Evolutionary conservation across 2,329 filamentous ascomycete genomes (phyloP).

Genomic region (Pyricularia grisea): DNA sequence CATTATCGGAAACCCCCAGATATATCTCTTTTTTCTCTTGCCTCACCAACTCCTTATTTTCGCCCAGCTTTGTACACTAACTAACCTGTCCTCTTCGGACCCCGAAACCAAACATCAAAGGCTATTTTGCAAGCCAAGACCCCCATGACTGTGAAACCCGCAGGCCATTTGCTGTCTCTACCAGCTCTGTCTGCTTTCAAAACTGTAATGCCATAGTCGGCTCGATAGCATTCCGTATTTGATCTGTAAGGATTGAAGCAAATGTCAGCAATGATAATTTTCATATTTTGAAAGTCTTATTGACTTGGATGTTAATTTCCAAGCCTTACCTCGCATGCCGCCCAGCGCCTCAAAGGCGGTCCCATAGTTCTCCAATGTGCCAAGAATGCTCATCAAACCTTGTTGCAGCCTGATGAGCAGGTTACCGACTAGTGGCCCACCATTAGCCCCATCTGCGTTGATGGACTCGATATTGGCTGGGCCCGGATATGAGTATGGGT

Average conservation of each 20-base stretch:
- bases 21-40: background rate
- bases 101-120: background rate
- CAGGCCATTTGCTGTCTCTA: background rate
- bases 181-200: constrained; percentile 15
- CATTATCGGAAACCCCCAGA: background rate
- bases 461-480: constrained; percentile 12
- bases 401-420: constrained; percentile 29
- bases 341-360: constrained; percentile 33
- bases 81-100: background rate
- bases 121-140: background rate
- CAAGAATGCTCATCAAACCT: constrained; percentile 29
- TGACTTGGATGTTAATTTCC: background rate
- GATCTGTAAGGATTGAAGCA: constrained; percentile 9
- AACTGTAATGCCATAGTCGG: constrained; percentile 2
- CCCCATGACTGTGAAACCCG: background rate
- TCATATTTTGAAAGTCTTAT: background rate
- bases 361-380: constrained; percentile 32
- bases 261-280: background rate
- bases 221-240: constrained; percentile 10
- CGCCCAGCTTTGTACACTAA: background rate
- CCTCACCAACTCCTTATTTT: background rate
- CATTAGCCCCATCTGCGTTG: background rate
- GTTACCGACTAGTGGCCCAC: constrained; percentile 15
- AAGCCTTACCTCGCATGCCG: constrained; percentile 30
- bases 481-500: constrained; percentile 15